A percentile compares a stretch with the other conserved stretches of the same genome.
Evolutionary conservation across 176 grass and related monocot genomes (phyloP).

Genomic region (Carex kokanica): DNA sequence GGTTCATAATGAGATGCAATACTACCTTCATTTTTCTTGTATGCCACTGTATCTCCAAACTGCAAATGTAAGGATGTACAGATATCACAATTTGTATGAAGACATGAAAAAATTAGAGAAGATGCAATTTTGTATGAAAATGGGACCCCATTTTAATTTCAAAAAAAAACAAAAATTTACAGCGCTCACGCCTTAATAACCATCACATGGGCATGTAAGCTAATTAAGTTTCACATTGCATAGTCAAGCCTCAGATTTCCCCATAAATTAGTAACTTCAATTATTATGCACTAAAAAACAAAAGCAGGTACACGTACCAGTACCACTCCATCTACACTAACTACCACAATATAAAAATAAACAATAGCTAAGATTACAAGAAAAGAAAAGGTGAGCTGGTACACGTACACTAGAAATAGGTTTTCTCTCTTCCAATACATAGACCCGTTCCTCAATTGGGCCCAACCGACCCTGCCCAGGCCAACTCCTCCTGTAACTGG

Average conservation of each 20-base stretch:
- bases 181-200: too few species aligned
- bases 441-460: constrained; percentile 40
- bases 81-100: background rate
- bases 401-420: constrained; percentile 43
- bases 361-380: constrained; percentile 10
- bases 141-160: background rate
- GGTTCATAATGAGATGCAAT: constrained; percentile 40
- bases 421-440: constrained; percentile 56
- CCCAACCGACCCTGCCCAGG: constrained; percentile 39
- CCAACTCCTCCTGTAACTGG: constrained; percentile 58
- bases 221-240: background rate
- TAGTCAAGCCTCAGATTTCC: background rate
- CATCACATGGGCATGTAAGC: too few species aligned
- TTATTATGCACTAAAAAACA: constrained; percentile 11
- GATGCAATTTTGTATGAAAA: constrained; percentile 4
- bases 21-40: constrained; percentile 46
- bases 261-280: background rate
- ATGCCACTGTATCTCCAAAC: constrained; percentile 40
- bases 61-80: constrained; percentile 27
- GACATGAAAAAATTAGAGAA: constrained; percentile 22
- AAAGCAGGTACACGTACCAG: background rate
- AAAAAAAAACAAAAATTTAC: constrained; percentile 16
- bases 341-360: background rate
- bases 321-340: background rate
- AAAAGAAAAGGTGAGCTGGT: constrained; percentile 32